A percentile compares a stretch with the other conserved stretches of the same genome.
Evolutionary conservation across 2,329 filamentous ascomycete genomes (phyloP).

Genomic region (Delphinella strobiligena): DNA sequence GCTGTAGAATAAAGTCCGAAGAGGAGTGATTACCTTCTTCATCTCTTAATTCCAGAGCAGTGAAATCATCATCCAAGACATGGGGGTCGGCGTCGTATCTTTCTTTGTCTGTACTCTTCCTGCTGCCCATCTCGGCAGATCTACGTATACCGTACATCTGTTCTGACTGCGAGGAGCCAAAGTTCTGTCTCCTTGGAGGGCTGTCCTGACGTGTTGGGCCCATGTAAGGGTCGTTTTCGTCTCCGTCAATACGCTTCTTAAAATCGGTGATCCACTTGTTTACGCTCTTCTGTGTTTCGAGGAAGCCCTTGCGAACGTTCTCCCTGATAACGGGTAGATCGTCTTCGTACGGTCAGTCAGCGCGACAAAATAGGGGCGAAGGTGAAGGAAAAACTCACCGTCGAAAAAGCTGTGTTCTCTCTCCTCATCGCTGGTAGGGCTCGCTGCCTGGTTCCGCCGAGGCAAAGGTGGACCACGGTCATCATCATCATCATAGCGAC

Average conservation of each 20-base stretch:
- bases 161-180: conserved; percentile 22
- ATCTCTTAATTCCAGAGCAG: conserved; percentile 50
- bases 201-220: conserved; percentile 13
- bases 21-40: conserved; percentile 37
- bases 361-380: conserved; percentile 8
- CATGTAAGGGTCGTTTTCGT: conserved; percentile 53
- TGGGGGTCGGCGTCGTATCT: conserved; percentile 92
- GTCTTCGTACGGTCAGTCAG: conserved; percentile 38
- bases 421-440: conserved; percentile 45
- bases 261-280: conserved; percentile 86
- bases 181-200: conserved; percentile 24
- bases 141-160: conserved; percentile 27
- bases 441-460: too few relatives aligned
- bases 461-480: conserved; percentile 20
- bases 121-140: conserved; percentile 15
- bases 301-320: conserved; percentile 86
- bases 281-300: conserved; percentile 85
- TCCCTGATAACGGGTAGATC: conserved; percentile 88
- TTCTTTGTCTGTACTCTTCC: conserved; percentile 66
- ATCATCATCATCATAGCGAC: conserved; percentile 20
- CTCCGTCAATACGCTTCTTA: conserved; percentile 88
- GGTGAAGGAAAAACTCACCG: conserved; percentile 27
- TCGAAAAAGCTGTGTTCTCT: conserved; percentile 86
- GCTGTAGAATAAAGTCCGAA: too few relatives aligned
- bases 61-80: conserved; percentile 81